Evolutionary conservation across 2,329 filamentous ascomycete genomes (phyloP).

Genomic region (Trichoderma sp.): DNA sequence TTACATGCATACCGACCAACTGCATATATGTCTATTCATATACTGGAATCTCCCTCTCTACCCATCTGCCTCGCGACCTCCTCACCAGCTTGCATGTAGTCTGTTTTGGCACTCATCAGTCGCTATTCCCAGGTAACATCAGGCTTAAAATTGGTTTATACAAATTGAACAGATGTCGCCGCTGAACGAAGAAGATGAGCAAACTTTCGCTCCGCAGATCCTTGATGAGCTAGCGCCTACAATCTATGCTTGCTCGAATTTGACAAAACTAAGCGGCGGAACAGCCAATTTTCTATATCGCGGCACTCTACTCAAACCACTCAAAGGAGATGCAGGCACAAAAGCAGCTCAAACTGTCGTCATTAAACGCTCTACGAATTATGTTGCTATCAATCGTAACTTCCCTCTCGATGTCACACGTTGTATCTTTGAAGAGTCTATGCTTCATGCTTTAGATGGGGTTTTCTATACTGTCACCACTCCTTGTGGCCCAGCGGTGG

Average conservation of each 20-base stretch:
- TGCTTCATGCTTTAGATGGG: constrained; percentile 1
- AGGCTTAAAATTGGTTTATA: background rate
- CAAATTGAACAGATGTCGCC: background rate
- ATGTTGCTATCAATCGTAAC: background rate
- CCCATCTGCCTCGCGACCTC: background rate
- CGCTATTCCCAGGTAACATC: background rate
- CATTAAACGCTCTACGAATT: background rate
- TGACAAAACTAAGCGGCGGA: constrained; percentile 6
- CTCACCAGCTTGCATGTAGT: background rate
- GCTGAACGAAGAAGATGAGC: background rate
- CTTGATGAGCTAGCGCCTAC: background rate
- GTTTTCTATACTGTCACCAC: background rate
- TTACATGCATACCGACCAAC: no score
- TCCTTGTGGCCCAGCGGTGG: background rate
- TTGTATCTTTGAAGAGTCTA: constrained; percentile 11
- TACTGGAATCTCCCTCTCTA: background rate
- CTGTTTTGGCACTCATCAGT: background rate
- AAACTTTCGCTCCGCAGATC: background rate
- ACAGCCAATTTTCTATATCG: constrained; percentile 12
- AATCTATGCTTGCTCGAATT: background rate
- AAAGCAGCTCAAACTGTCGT: background rate
- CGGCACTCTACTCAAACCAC: background rate
- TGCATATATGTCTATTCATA: background rate
- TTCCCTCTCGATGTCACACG: constrained; percentile 8
- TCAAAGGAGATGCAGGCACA: background rate